phyloP scores from a whole-genome alignment of 768 basidiomycete species.

The Phanerochaete carnosa region DNA sequence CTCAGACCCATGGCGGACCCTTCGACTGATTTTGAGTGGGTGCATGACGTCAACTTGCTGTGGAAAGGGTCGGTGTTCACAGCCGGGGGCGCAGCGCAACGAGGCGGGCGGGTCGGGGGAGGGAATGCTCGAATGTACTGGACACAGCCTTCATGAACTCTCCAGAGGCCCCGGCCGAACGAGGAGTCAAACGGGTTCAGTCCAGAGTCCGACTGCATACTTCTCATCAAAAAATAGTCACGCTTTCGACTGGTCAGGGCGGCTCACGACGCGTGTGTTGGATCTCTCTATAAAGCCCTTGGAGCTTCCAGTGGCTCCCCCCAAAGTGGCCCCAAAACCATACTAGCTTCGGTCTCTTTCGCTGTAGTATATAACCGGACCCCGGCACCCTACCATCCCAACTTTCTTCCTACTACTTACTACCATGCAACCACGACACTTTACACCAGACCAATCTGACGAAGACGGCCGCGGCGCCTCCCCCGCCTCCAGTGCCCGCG shows the following conservation, averaged over 20 bases:
- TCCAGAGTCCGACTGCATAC: neutral
- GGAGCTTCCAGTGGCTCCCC: neutral
- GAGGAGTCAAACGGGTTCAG: neutral
- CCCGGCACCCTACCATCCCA: neutral
- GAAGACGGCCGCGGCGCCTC: constrained; percentile 18
- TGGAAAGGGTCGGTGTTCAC: too few species aligned
- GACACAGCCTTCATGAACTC: neutral
- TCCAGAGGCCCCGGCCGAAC: neutral
- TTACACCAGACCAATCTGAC: constrained; percentile 25
- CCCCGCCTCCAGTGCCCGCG: constrained; percentile 8
- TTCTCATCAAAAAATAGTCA: neutral
- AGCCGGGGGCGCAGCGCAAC: too few species aligned
- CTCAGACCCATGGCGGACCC: neutral
- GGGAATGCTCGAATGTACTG: neutral
- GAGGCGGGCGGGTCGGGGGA: too few species aligned
- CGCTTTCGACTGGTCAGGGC: neutral
- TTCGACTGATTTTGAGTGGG: too few species aligned
- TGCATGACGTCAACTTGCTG: neutral
- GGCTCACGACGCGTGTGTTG: neutral
- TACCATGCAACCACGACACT: constrained; percentile 20
- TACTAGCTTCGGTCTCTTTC: neutral
- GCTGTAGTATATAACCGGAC: constrained; percentile 3
- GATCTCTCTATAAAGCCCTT: constrained; percentile 3
- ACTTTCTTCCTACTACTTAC: neutral
- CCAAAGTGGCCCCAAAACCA: neutral